phyloP scores from a whole-genome alignment of 192 early-diverging fungal genomes.

The Coemansia sp. region DNA sequence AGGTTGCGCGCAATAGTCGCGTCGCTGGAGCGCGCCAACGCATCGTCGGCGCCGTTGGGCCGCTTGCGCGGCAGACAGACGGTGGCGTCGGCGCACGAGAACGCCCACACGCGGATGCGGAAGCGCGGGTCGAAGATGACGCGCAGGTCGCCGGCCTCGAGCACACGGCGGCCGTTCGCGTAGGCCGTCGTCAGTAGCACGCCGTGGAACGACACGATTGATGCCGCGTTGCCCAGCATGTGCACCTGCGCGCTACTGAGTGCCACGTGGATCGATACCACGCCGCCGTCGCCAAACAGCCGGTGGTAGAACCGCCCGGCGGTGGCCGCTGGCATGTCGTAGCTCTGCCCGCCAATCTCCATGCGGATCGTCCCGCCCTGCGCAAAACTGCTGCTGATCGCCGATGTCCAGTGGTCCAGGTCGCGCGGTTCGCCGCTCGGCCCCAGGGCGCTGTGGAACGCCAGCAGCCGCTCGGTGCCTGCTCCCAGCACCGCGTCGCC shows the following conservation, averaged over 20 bases:
- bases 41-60: constrained; percentile 28
- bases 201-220: constrained; percentile 34
- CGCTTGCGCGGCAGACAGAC: constrained; percentile 41
- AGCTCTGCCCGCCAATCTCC: constrained; percentile 34
- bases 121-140: constrained; percentile 33
- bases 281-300: constrained; percentile 39
- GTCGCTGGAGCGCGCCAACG: constrained; percentile 26
- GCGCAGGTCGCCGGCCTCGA: constrained; percentile 39
- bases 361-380: constrained; percentile 24
- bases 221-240: constrained; percentile 7
- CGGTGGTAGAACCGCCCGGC: constrained; percentile 44
- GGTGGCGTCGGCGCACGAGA: constrained; percentile 23
- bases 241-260: constrained; percentile 22
- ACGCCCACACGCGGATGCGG: constrained; percentile 47
- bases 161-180: constrained; percentile 38
- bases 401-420: constrained; percentile 30
- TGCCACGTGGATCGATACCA: constrained; percentile 34
- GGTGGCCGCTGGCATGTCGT: constrained; percentile 38
- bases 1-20: constrained; percentile 45
- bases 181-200: constrained; percentile 37
- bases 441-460: constrained; percentile 28
- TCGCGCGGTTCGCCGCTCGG: constrained; percentile 5
- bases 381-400: constrained; percentile 21
- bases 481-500: constrained; percentile 22
- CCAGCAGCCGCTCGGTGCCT: constrained; percentile 38